Evolutionary conservation across 2,329 filamentous ascomycete genomes (phyloP).

Genomic region (Ophiostoma tasmaniense): DNA sequence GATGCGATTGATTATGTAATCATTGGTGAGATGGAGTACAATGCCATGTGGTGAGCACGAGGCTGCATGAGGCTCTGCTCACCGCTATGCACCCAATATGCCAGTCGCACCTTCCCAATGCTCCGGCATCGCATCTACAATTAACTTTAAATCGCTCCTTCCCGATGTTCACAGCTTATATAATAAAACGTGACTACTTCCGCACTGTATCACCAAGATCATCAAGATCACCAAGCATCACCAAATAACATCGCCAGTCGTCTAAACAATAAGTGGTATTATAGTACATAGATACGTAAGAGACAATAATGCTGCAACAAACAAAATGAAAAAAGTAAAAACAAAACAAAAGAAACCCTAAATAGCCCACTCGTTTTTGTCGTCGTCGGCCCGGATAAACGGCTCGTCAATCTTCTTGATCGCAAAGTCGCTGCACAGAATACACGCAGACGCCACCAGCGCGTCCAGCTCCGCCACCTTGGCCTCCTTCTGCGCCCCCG

Average conservation of each 20-base stretch:
- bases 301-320: neutral
- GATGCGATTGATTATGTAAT: neutral
- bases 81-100: too few relatives aligned
- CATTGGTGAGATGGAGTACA: neutral
- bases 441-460: slow-evolving; percentile 87
- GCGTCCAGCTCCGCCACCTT: slow-evolving; percentile 84
- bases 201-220: too few relatives aligned
- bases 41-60: neutral
- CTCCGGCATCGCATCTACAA: neutral
- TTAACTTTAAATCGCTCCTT: too few relatives aligned
- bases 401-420: slow-evolving; percentile 93
- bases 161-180: too few relatives aligned
- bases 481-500: slow-evolving; percentile 64
- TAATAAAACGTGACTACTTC: too few relatives aligned
- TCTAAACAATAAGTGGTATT: slow-evolving; percentile 6
- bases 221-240: too few relatives aligned
- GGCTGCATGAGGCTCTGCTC: neutral
- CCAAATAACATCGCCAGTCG: neutral
- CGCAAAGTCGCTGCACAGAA: slow-evolving; percentile 88
- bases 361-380: slow-evolving; percentile 68
- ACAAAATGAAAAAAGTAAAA: slow-evolving; percentile 5
- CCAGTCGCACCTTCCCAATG: neutral
- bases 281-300: neutral
- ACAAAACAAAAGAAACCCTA: neutral
- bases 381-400: slow-evolving; percentile 67